Evolutionary conservation across 2,329 filamentous ascomycete species (phyloP).

Genomic region (Fusarium sp.): DNA sequence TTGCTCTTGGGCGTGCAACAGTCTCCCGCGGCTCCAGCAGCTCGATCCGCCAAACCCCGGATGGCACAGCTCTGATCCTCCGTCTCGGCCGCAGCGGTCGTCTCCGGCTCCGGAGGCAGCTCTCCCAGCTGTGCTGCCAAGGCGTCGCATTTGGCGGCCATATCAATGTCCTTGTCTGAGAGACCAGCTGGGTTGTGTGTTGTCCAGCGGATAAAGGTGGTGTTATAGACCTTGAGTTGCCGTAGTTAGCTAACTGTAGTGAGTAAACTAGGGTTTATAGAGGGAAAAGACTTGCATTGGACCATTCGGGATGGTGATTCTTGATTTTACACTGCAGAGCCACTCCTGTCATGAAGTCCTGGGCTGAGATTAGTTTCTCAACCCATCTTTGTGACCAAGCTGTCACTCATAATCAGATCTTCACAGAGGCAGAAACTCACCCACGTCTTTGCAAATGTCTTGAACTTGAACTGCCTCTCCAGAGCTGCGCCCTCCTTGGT

Average conservation of each 20-base stretch:
- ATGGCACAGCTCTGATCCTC: slow-evolving; percentile 50
- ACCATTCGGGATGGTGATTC: slow-evolving; percentile 82
- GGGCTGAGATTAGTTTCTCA: slow-evolving; percentile 15
- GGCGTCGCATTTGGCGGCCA: slow-evolving; percentile 72
- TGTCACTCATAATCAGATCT: not conserved
- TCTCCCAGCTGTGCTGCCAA: slow-evolving; percentile 69
- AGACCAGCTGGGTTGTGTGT: slow-evolving; percentile 75
- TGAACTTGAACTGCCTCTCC: slow-evolving; percentile 71
- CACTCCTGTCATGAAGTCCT: slow-evolving; percentile 81
- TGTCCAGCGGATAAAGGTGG: slow-evolving; percentile 77
- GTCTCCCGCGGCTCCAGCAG: slow-evolving; percentile 59
- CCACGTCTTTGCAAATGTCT: slow-evolving; percentile 74
- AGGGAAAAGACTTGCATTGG: slow-evolving; percentile 63
- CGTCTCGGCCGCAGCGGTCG: slow-evolving; percentile 34
- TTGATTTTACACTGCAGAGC: slow-evolving; percentile 73
- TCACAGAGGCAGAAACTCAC: slow-evolving; percentile 52
- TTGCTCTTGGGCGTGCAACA: slow-evolving; percentile 62
- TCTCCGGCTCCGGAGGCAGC: slow-evolving; percentile 49
- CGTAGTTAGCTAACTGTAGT: slow-evolving; percentile 7
- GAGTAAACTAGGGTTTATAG: not conserved
- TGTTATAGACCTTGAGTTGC: slow-evolving; percentile 71
- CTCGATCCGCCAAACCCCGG: slow-evolving; percentile 60
- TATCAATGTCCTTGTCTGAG: slow-evolving; percentile 69
- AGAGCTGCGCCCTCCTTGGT: slow-evolving; percentile 63
- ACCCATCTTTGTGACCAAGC: not conserved